phyloP scores from a whole-genome alignment of 2,329 filamentous ascomycete genomes.

The Monilinia vaccinii-corymbosi region DNA sequence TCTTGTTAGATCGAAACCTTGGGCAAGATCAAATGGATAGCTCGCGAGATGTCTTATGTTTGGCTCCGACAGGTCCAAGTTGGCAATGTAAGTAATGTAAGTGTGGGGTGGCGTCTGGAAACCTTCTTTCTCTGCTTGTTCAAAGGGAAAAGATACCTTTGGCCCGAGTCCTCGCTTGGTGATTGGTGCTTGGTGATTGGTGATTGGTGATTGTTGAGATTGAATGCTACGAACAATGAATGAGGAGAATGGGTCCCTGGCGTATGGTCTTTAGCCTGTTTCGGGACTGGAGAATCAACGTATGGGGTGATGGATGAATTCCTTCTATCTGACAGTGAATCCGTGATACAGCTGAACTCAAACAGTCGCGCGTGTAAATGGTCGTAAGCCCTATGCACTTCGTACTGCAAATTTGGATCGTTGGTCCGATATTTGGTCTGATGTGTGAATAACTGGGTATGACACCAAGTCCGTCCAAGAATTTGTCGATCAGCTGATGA shows the following conservation, averaged over 20 bases:
- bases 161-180: neutral
- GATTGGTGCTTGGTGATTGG: neutral
- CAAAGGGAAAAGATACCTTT: neutral
- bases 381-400: neutral
- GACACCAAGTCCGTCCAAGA: neutral
- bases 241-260: neutral
- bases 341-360: neutral
- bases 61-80: neutral
- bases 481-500: neutral
- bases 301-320: neutral
- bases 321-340: neutral
- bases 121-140: neutral
- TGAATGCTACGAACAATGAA: neutral
- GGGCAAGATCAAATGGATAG: neutral
- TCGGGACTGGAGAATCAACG: neutral
- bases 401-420: neutral
- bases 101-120: neutral
- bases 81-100: neutral
- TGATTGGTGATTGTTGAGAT: neutral
- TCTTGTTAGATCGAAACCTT: neutral
- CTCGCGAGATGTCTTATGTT: neutral
- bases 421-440: neutral
- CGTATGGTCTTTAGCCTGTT: neutral
- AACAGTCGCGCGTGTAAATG: neutral
- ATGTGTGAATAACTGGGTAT: neutral